Evolutionary conservation across 495 filamentous ascomycete genomes (phyloP).

Genomic region (Penicillium chermesinum): DNA sequence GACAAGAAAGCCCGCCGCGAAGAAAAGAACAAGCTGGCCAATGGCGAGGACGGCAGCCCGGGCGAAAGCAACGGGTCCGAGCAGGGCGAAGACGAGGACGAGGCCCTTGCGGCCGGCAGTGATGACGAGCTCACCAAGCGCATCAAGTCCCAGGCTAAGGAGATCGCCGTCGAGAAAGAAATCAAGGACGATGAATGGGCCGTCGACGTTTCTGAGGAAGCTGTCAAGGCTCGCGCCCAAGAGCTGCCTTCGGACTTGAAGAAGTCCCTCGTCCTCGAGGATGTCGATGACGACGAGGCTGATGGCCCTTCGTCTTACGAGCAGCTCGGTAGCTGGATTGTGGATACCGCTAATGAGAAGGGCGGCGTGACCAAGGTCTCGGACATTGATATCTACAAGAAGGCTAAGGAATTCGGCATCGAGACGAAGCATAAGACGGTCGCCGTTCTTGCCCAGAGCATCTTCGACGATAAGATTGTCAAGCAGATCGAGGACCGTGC

Average conservation of each 20-base stretch:
- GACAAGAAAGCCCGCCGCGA: slow-evolving; percentile 76
- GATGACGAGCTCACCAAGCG: slow-evolving; percentile 90
- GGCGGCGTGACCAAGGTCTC: slow-evolving; percentile 69
- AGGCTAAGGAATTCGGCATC: slow-evolving; percentile 91
- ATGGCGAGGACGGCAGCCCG: slow-evolving; percentile 66
- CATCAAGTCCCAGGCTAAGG: slow-evolving; percentile 77
- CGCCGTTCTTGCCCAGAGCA: slow-evolving; percentile 83
- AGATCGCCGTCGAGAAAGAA: slow-evolving; percentile 58
- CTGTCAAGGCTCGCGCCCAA: slow-evolving; percentile 88
- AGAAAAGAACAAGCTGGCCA: slow-evolving; percentile 62
- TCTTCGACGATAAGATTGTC: slow-evolving; percentile 87
- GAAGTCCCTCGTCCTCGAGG: slow-evolving; percentile 77
- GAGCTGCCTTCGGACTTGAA: slow-evolving; percentile 88
- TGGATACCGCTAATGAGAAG: slow-evolving; percentile 63
- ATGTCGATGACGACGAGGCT: slow-evolving; percentile 78
- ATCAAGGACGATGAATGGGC: slow-evolving; percentile 87
- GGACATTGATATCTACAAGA: slow-evolving; percentile 87
- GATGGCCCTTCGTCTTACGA: slow-evolving; percentile 84
- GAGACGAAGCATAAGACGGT: slow-evolving; percentile 92
- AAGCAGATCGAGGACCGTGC: slow-evolving; percentile 80
- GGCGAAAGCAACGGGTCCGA: slow-evolving; percentile 71
- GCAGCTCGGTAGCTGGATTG: slow-evolving; percentile 88
- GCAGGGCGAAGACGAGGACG: slow-evolving; percentile 59
- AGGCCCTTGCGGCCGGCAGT: slow-evolving; percentile 68
- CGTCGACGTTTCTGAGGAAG: slow-evolving; percentile 90